Base-by-base conservation (phyloP, 192 early-diverging fungal species). In the Backusella luteola region DNA sequence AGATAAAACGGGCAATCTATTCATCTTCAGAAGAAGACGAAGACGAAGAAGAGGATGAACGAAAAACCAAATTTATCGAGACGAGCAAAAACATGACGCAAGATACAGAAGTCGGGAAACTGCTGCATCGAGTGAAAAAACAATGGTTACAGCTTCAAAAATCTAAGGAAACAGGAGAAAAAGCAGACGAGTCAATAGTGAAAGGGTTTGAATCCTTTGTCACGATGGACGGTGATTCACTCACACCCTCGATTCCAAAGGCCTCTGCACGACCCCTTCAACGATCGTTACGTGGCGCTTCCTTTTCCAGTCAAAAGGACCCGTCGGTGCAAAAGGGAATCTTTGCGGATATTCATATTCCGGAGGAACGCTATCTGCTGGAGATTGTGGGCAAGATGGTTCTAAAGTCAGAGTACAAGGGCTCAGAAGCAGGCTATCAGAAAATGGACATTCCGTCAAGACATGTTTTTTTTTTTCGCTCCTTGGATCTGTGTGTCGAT, bases 331-430 rank as follows among this genome's bases (percentile, higher is more conserved):
- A 71, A 71, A 71, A 71, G 29, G 70, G 70, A 4, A 49, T 71
- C n/a, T 71, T 46, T 49, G 70, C 70, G 17, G 70, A 71, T 32
- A 49, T 71, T 49, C 70, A 49, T 46, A 87, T 95, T 59, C 70
- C 84, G 1, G 73, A 84, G 1, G 79, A 87, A 14, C 76, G 85
- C 38, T 95, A 89, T 76, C 84, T 98, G 52, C 84, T 90, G 78
- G 92, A 96, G 66, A 94, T 93, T 77, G 89, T 90, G 67, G 96
- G 96, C 19, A 88, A 91, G 52, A 84, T 93, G 14, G 71, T 86
- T 0, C 81, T 93, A 32, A 91, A 93, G 66, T 89, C 89, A 11
- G 85, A 83, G 17, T 91, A 93, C 83, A 90, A 91, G 75, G 73
- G 84, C 29, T 82, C 89, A 19, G 85, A 83, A 59, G 90, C 92